These are phyloP conservation scores for Dictyostelium intermedium DNA, from an alignment of 78 protist genomes.

Conservation along the genomic window DNA sequence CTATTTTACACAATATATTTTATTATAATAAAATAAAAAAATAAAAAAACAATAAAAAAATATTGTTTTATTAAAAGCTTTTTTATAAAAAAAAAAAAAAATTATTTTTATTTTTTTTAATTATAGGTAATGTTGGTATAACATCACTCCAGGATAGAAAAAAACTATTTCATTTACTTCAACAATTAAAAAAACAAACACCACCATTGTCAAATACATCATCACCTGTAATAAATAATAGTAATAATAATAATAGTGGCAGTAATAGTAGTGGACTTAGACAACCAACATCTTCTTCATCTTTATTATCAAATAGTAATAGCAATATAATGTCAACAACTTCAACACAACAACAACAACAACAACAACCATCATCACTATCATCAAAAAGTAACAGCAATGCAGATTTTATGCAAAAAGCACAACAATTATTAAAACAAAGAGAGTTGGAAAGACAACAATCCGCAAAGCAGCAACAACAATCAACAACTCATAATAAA, in stretches of 20 bases:
- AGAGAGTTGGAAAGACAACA: slow-evolving; percentile 52
- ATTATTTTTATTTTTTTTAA: neutral
- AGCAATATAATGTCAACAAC: neutral
- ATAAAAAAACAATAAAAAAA: neutral
- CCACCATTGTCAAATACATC: neutral
- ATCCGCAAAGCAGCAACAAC: neutral
- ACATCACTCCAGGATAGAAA: slow-evolving; percentile 63
- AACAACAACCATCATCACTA: neutral
- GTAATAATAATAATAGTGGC: neutral
- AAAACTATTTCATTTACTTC: slow-evolving; percentile 57
- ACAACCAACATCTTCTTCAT: slow-evolving; percentile 6
- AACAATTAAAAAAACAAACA: slow-evolving; percentile 36
- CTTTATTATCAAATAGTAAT: neutral
- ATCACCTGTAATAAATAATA: neutral
- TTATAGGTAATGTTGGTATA: slow-evolving; percentile 46
- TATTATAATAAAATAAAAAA: neutral
- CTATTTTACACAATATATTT: no score
- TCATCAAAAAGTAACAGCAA: neutral
- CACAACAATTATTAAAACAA: slow-evolving; percentile 20
- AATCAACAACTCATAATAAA: neutral
- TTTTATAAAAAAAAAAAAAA: neutral
- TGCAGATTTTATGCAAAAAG: slow-evolving; percentile 31
- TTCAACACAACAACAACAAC: neutral
- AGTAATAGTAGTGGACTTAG: neutral
- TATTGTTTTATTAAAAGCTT: neutral